Evolutionary conservation across 345 rosid genomes (phyloP), one percentile per base, ranked within the genome.

Genomic region (Corchorus olitorius): DNA sequence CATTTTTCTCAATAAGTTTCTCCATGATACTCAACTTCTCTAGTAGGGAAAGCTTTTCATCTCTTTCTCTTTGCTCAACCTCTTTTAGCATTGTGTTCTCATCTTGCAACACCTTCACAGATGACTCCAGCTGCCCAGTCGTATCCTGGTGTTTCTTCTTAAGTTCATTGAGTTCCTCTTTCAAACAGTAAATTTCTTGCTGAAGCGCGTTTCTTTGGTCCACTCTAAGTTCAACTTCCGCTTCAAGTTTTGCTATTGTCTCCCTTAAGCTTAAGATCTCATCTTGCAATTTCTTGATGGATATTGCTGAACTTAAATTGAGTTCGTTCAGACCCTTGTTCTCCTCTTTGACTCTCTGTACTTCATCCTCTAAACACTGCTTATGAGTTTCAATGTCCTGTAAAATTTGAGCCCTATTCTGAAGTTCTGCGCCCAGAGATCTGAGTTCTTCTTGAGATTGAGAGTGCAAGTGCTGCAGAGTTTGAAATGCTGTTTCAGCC

Each of bases 401-500:
- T 75, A 94, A 79, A 75, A 75, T 84, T 52, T 87, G 89, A 78
- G 85, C 72, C 81, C 88, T 87, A 68, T 77, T 88, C 78, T 89
- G 90, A 66, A 96, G 87, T 76, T 89, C 97, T 17, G 74, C 76
- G 22, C 86, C 91, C 78, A 92, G 84, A 80, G 93, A 83, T 82
- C 85, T 93, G 73, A 96, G 86, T 79, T 96, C 99, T 80, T 93
- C 98, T 87, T 91, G 98, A 79, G 99, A 93, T 73, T 92, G 97
- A 82, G 99, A 89, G 82, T 93, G 97, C 82, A 96, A 81, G 79
- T 93, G 92, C 79, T 92, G 99, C 83, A 96, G 79, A 60, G 99
- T 92, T 82, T 96, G 99, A 83, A 96, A 96, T 70, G 99, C 98
- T 10, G 99, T 96, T 80, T 96, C 99, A 65, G 99, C 99, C 86